Evolutionary conservation across 1,284 basidiomycete genomes (phyloP).

Genomic region (Malassezia equina): DNA sequence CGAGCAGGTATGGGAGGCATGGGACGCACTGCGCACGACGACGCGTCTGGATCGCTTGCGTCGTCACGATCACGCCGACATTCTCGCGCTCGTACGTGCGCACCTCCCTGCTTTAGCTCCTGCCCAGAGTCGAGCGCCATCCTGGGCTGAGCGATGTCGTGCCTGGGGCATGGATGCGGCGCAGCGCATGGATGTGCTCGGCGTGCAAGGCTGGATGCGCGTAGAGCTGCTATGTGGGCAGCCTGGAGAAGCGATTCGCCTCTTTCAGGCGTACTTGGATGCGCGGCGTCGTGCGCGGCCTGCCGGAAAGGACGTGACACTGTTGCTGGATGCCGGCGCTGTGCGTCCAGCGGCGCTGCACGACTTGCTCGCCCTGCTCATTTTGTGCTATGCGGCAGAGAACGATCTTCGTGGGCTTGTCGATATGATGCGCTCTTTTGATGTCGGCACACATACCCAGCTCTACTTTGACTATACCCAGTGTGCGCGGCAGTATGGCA

Average conservation of each 20-base stretch:
- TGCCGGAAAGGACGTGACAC: neutral
- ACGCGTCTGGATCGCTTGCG: neutral
- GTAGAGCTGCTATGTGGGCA: constrained; percentile 13
- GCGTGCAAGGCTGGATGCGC: constrained; percentile 19
- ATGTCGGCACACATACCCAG: constrained; percentile 28
- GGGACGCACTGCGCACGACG: neutral
- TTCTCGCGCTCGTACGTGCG: constrained; percentile 14
- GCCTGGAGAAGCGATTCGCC: neutral
- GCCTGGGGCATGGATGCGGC: constrained; percentile 9
- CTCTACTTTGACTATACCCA: constrained; percentile 24
- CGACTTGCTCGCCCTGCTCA: constrained; percentile 26
- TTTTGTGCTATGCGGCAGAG: constrained; percentile 10
- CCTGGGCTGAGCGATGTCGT: constrained; percentile 4
- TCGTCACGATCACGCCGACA: constrained; percentile 8
- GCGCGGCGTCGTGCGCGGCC: constrained; percentile 2
- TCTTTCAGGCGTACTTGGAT: constrained; percentile 10
- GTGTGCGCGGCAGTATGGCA: constrained; percentile 15
- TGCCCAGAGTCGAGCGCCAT: neutral
- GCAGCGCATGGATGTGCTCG: constrained; percentile 7
- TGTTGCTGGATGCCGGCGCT: constrained; percentile 13
- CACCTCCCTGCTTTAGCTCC: neutral
- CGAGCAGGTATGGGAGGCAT: constrained; percentile 16
- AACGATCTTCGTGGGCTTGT: constrained; percentile 10
- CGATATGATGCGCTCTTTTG: constrained; percentile 22
- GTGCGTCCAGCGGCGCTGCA: constrained; percentile 17